phyloP scores from a whole-genome alignment of 257 asterid genomes.

The Jacaranda copaia region DNA sequence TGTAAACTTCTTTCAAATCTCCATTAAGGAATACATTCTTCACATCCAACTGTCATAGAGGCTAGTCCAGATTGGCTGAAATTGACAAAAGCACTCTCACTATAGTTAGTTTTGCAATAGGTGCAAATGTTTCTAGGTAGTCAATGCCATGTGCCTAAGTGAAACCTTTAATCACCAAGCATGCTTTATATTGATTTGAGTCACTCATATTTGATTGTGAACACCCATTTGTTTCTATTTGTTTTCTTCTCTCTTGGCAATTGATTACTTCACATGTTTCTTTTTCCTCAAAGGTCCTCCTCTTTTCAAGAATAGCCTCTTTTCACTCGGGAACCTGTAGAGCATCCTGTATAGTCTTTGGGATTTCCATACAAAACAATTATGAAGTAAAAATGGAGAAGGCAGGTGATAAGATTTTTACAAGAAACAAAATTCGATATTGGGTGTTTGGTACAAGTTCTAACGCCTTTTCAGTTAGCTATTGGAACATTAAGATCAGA shows the following conservation, averaged over 20 bases:
- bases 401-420: not conserved
- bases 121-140: not conserved
- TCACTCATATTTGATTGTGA: not conserved
- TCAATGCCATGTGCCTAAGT: not conserved
- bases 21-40: slow-evolving; percentile 3
- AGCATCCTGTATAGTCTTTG: not conserved
- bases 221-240: not conserved
- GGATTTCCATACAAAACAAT: not conserved
- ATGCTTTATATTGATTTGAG: not conserved
- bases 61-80: not conserved
- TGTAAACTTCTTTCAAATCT: not conserved
- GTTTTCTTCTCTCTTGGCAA: not conserved
- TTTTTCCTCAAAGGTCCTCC: not conserved
- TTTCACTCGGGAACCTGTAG: not conserved
- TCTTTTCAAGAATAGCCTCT: not conserved
- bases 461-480: not conserved
- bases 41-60: not conserved
- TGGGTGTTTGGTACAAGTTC: not conserved
- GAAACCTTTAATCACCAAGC: not conserved
- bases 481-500: not conserved
- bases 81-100: not conserved
- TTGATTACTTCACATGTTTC: not conserved
- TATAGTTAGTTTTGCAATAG: not conserved
- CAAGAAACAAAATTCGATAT: not conserved
- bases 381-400: not conserved